phyloP scores from a whole-genome alignment of 768 basidiomycete species.

The Auricularia cornea region DNA sequence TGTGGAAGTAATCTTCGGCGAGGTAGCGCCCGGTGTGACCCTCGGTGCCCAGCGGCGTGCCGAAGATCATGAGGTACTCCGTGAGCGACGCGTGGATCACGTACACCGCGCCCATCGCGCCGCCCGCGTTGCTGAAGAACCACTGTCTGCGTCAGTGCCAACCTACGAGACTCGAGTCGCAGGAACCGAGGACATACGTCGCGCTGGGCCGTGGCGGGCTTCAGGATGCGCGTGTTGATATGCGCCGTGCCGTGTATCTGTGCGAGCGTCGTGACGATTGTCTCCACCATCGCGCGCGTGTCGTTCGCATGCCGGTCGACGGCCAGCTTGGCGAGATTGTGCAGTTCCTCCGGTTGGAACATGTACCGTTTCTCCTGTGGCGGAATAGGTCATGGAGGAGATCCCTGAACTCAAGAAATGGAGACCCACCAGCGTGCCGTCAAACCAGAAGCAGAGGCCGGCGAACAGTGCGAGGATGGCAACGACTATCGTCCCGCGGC shows the following conservation, averaged over 20 bases:
- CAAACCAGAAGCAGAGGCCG: too few relatives aligned
- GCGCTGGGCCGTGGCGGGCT: conserved; percentile 27
- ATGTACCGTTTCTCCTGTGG: conserved; percentile 78
- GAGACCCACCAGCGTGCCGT: too few relatives aligned
- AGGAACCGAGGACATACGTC: too few relatives aligned
- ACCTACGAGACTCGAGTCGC: too few relatives aligned
- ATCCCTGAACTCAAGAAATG: too few relatives aligned
- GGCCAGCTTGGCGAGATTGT: conserved; percentile 66
- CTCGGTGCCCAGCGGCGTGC: conserved; percentile 94
- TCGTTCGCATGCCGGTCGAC: conserved; percentile 58
- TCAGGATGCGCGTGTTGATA: conserved; percentile 40
- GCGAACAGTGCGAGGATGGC: too few relatives aligned
- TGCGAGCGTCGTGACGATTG: conserved; percentile 77
- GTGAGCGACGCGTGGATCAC: conserved; percentile 96
- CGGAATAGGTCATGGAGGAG: too few relatives aligned
- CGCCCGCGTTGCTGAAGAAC: conserved; percentile 96
- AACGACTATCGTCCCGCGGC: too few relatives aligned
- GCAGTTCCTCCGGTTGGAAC: conserved; percentile 62
- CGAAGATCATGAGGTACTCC: conserved; percentile 94
- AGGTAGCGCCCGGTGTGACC: conserved; percentile 92
- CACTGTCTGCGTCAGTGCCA: conserved; percentile 50
- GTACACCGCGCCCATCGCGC: conserved; percentile 98
- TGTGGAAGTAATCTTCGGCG: conserved; percentile 97
- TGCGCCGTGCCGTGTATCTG: conserved; percentile 52
- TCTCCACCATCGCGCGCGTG: conserved; percentile 63